Evolutionary conservation across 352 stramenopile genomes (phyloP), one percentile per base, ranked within the genome.

Genomic region (Elongisporangium anandrum): DNA sequence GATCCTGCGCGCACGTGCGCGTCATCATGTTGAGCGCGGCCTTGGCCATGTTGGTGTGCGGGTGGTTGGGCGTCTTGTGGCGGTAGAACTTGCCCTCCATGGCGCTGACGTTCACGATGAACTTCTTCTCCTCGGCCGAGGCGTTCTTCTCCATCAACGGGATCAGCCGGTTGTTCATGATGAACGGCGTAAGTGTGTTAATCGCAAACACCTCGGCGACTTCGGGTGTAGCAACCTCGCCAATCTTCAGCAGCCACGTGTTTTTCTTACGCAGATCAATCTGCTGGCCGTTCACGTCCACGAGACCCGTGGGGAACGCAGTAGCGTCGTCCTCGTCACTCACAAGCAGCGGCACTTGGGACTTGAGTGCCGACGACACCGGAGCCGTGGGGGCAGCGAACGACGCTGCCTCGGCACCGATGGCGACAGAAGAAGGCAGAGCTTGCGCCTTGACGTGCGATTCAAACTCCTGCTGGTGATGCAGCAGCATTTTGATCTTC

Each of bases 71-170:
- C 66, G 95, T 98, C 80, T 99, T 99, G 81, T 97, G 96, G 19
- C 96, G 79, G 71, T 98, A 98, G 66, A 99, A 99, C 71, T 99
- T 99, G 52, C 96, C 96, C 66, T 99, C 96, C 96, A 98, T 99
- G 34, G 96, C 95, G 29, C 89, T 98, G 20, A 99, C 96, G 63
- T 98, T 98, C 55, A 98, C 97, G 56, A 99, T 97, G 56, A 99
- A 98, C 64, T 92, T 94, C 64, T 79, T 84, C 48, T 91, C 79
- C 0, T 52, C 61, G 0, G 67, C 52, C 0, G 54, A 57, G 17
- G 70, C 65, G 22, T 67, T 80, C 59, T 81, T 88, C 56, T 85
- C 75, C 67, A 99, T 85, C 13, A 98, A 66, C 20, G 89, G 85
- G 63, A 97, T 85, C 19, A 98, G 75, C 15, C 92, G 85, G 22